Conservation (phyloP, 164 flowering plant species). For the Umbilicus rupestris region DNA sequence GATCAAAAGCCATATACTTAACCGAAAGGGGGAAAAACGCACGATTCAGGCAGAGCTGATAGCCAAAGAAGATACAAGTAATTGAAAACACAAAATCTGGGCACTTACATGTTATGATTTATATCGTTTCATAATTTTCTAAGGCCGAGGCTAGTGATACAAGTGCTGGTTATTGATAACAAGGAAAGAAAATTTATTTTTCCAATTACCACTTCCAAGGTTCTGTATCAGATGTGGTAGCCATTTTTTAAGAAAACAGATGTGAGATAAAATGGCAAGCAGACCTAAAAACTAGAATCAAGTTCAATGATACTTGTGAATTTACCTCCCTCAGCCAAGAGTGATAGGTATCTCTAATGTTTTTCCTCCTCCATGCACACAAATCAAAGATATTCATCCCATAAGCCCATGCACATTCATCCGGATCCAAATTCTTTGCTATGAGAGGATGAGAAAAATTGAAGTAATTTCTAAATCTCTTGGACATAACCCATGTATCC, state of each 20-base stretch:
- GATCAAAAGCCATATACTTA: too few species aligned
- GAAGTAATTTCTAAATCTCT: slow-evolving; percentile 21
- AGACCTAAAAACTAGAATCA: too few species aligned
- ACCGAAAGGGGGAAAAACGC: too few species aligned
- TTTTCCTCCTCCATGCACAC: slow-evolving; percentile 52
- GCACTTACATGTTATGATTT: too few species aligned
- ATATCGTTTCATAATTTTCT: too few species aligned
- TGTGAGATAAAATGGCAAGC: neutral
- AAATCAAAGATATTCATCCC: slow-evolving; percentile 72
- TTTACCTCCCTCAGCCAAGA: slow-evolving; percentile 57
- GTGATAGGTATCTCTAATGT: slow-evolving; percentile 41
- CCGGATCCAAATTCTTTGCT: slow-evolving; percentile 26
- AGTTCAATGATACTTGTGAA: slow-evolving; percentile 6
- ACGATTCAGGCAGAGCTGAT: too few species aligned
- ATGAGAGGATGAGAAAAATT: slow-evolving; percentile 15
- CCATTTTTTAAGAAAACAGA: neutral
- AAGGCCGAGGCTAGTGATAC: too few species aligned
- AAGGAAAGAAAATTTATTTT: neutral
- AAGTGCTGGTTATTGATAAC: too few species aligned
- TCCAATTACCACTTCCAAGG: too few species aligned
- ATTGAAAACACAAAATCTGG: too few species aligned
- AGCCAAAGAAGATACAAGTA: too few species aligned
- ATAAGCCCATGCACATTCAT: slow-evolving; percentile 54
- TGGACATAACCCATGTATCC: slow-evolving; percentile 21
- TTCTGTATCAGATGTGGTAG: too few species aligned